phyloP scores from a whole-genome alignment of 1,284 basidiomycete species.

The Ustilago shanxiensis region DNA sequence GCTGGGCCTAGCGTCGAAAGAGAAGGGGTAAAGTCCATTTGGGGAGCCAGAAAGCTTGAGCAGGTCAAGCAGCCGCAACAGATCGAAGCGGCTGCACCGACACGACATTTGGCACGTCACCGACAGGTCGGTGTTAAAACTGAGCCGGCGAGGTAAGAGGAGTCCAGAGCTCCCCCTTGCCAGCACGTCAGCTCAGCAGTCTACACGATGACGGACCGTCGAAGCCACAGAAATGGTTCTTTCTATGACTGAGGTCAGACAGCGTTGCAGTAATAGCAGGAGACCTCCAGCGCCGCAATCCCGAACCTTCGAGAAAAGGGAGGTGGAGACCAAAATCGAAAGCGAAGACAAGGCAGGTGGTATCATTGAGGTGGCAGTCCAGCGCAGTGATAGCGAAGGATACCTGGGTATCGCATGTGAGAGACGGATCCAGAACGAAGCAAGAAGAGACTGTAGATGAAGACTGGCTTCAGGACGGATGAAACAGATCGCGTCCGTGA shows the following conservation, averaged over 20 bases:
- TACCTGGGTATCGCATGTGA: slow-evolving; percentile 43
- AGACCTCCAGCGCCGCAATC: slow-evolving; percentile 3
- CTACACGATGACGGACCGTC: slow-evolving; percentile 17
- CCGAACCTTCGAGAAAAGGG: background rate
- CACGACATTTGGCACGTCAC: slow-evolving; percentile 6
- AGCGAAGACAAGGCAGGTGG: slow-evolving; percentile 34
- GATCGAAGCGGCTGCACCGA: slow-evolving; percentile 1
- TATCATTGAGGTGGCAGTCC: slow-evolving; percentile 36
- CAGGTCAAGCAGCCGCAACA: background rate
- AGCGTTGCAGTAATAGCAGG: slow-evolving; percentile 8
- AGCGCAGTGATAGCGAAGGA: background rate
- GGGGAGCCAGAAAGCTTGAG: background rate
- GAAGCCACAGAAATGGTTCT: background rate
- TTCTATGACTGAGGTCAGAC: slow-evolving; percentile 22
- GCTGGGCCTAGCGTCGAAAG: background rate
- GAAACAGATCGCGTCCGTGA: slow-evolving; percentile 1
- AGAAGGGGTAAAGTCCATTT: slow-evolving; percentile 3
- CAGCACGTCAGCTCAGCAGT: slow-evolving; percentile 5
- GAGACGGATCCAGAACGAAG: slow-evolving; percentile 27
- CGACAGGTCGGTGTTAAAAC: slow-evolving; percentile 1
- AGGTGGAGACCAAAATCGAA: slow-evolving; percentile 10
- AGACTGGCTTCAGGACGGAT: slow-evolving; percentile 10
- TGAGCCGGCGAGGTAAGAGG: background rate
- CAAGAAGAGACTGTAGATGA: slow-evolving; percentile 30
- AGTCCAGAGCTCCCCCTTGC: too few species aligned